phyloP scores from a whole-genome alignment of 805 yeast genomes.

The Nematodospora valgi region DNA sequence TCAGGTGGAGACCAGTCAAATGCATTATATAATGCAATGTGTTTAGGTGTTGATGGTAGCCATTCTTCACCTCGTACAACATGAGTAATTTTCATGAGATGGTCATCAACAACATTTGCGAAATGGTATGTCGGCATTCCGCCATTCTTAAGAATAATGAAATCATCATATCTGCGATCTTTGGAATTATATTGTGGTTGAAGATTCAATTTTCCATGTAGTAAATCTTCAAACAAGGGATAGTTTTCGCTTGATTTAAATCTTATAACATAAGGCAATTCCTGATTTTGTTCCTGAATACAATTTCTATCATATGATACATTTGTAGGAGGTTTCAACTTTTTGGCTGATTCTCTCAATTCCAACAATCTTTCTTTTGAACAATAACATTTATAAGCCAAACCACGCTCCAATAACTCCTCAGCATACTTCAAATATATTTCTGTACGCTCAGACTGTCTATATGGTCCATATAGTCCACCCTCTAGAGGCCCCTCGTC shows the following conservation, averaged over 20 bases:
- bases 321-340: conserved; percentile 81
- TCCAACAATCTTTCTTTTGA: conserved; percentile 69
- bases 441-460: conserved; percentile 74
- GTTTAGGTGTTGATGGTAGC: conserved; percentile 95
- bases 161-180: conserved; percentile 85
- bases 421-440: conserved; percentile 65
- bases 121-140: conserved; percentile 95
- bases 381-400: conserved; percentile 87
- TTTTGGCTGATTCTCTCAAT: conserved; percentile 69
- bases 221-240: conserved; percentile 63
- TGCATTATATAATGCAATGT: conserved; percentile 79
- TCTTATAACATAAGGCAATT: conserved; percentile 54
- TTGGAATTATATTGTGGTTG: conserved; percentile 73
- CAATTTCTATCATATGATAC: conserved; percentile 91
- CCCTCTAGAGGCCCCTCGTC: conserved; percentile 81
- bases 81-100: conserved; percentile 87
- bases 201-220: conserved; percentile 73
- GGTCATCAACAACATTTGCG: conserved; percentile 95
- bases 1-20: conserved; percentile 82
- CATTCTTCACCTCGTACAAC: conserved; percentile 98
- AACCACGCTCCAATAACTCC: conserved; percentile 54
- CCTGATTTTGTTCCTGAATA: conserved; percentile 31
- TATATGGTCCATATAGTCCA: conserved; percentile 66
- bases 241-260: conserved; percentile 73
- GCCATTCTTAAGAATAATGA: conserved; percentile 87